These are phyloP conservation scores for Mycena citricolor DNA, from an alignment of 1,284 basidiomycete species.

Conservation along the genomic window DNA sequence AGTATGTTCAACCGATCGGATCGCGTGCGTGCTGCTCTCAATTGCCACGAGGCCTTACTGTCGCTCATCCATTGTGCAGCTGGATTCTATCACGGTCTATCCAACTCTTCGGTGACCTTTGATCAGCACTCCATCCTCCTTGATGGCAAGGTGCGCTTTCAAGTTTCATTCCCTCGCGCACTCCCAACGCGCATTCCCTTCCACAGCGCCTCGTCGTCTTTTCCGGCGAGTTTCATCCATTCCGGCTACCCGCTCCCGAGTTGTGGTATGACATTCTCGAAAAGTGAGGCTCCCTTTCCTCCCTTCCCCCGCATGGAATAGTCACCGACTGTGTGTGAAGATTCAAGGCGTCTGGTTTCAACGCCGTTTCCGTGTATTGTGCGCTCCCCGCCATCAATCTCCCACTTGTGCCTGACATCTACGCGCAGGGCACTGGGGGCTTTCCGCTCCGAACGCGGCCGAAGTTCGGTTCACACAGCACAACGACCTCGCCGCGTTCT, in stretches of 20 bases:
- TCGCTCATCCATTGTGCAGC: conserved; percentile 21
- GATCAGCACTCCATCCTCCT: conserved; percentile 46
- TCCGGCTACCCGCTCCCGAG: conserved; percentile 47
- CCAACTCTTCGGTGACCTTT: conserved; percentile 38
- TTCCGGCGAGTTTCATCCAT: conserved; percentile 45
- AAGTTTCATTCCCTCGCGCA: background rate
- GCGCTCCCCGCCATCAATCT: conserved; percentile 9
- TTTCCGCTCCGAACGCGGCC: conserved; percentile 36
- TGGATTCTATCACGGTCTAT: conserved; percentile 39
- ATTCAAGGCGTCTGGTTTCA: conserved; percentile 47
- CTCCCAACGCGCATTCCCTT: too few species aligned
- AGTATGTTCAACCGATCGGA: conserved; percentile 33
- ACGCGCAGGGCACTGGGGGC: conserved; percentile 44
- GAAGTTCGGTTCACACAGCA: conserved; percentile 34
- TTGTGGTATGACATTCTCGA: conserved; percentile 48
- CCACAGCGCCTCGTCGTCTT: conserved; percentile 39
- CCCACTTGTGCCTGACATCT: background rate
- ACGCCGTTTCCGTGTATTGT: conserved; percentile 45
- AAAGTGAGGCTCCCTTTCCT: conserved; percentile 27
- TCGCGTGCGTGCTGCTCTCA: conserved; percentile 29
- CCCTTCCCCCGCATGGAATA: conserved; percentile 15
- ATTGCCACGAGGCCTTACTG: background rate
- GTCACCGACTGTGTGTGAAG: conserved; percentile 3
- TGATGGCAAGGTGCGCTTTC: conserved; percentile 37
- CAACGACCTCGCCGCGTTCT: conserved; percentile 39